Base-by-base conservation (phyloP, 257 asterid genomes). In the Petunia secreta region DNA sequence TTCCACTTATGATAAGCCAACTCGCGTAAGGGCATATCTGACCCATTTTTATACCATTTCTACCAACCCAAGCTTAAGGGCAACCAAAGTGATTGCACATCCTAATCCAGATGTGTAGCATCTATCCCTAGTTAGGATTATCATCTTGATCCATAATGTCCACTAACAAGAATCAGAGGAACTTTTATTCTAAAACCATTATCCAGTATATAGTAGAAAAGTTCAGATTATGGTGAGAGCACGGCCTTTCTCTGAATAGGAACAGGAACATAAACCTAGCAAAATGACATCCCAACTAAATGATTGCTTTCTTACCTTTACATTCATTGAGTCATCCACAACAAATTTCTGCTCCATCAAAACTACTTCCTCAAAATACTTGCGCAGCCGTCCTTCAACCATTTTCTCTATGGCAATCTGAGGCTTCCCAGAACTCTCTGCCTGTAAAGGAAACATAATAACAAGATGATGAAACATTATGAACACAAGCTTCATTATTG, bases 291-390 rank as follows among this genome's bases (percentile, higher is more conserved):
- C 78, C 6, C 63, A 52, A 36, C 78, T 73, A 52, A 73, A 73
- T 4, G 14, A 52, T 73, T 52, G 52, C 78, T 73, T 73, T 36
- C 25, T 79, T 60, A 93, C 98, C 97, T 90, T 91, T 62, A 94
- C 80, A 84, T 82, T 89, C 46, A 95, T 38, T 9, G 92, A 38
- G 84, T 95, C 98, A 76, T 95, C 85, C 69, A 94, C 90, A 41
- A 96, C 83, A 85, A 96, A 94, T 80, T 96, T 94, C 88, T 96
- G 99, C 90, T 96, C 98, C 97, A 96, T 83, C 76, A 96, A 89
- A 77, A 91, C 99, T 80, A 93, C 98, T 85, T 96, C 99, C 88
- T 94, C 99, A 55, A 76, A 96, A 82, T 94, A 96, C 87, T 94
- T 96, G 83, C 97, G 88, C 79, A 96, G 80, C 73, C 97, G 94